Percentiles rank a stretch among this genome's conserved stretches.
These are phyloP conservation scores for Paracoccidioides brasiliensis DNA, from an alignment of 2,329 filamentous ascomycete genomes.

Conservation along the genomic window DNA sequence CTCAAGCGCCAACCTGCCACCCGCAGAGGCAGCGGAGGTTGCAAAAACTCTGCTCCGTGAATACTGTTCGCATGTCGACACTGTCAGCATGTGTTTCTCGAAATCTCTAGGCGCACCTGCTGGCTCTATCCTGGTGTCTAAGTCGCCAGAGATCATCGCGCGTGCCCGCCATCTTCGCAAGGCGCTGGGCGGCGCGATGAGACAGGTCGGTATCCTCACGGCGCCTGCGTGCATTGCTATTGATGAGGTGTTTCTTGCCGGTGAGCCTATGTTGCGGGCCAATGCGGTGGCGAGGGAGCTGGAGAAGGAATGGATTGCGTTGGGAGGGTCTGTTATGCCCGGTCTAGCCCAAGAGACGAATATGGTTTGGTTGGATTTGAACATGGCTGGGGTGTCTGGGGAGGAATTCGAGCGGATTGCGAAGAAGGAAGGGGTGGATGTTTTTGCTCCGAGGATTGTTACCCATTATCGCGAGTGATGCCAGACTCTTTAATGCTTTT, in stretches of 20 bases:
- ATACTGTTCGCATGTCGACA: conserved; percentile 58
- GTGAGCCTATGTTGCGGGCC: conserved; percentile 45
- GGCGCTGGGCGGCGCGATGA: conserved; percentile 62
- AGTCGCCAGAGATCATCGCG: conserved; percentile 45
- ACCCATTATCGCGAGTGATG: conserved; percentile 49
- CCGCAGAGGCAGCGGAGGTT: conserved; percentile 45
- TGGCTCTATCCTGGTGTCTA: conserved; percentile 56
- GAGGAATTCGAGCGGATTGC: conserved; percentile 44
- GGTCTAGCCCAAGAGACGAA: conserved; percentile 59
- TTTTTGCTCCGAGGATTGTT: conserved; percentile 48
- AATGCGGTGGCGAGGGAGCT: conserved; percentile 53
- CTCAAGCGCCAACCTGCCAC: not conserved
- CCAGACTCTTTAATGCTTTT: not conserved
- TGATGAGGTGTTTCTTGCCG: conserved; percentile 58
- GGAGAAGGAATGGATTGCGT: conserved; percentile 50
- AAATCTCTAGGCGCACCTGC: conserved; percentile 75
- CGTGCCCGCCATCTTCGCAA: conserved; percentile 67
- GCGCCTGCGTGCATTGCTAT: conserved; percentile 64
- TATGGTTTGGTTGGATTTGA: conserved; percentile 76
- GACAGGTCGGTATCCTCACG: conserved; percentile 64
- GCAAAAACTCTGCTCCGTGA: conserved; percentile 55
- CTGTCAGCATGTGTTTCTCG: conserved; percentile 63
- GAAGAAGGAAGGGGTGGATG: conserved; percentile 43
- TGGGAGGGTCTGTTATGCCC: conserved; percentile 55
- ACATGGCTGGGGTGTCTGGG: conserved; percentile 41